Conservation (phyloP, 2,329 filamentous ascomycete genomes). For the Fusarium napiforme region DNA sequence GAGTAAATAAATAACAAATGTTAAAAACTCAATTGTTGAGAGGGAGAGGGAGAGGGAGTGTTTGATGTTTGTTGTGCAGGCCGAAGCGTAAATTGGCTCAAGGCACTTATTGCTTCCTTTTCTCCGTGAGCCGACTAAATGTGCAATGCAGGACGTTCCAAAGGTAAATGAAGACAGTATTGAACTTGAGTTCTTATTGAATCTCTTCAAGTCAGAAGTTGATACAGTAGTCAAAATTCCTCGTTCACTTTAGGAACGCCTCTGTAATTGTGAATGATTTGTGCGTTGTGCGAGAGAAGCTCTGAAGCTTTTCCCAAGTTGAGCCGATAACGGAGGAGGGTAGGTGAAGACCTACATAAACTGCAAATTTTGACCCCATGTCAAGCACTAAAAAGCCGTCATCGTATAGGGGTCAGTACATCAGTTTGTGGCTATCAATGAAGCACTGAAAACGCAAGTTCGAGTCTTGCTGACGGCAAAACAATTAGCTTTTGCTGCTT, state of each 20-base stretch:
- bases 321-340: slow-evolving; percentile 11
- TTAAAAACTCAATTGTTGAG: neutral
- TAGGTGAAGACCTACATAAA: neutral
- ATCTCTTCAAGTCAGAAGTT: fast-evolving
- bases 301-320: neutral
- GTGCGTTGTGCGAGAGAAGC: neutral
- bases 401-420: slow-evolving; percentile 44
- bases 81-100: slow-evolving; percentile 25
- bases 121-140: slow-evolving; percentile 34
- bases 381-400: slow-evolving; percentile 29
- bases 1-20: slow-evolving; percentile 16
- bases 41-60: neutral
- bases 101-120: slow-evolving; percentile 25
- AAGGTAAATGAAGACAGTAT: neutral
- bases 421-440: slow-evolving; percentile 35
- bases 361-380: neutral
- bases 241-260: neutral
- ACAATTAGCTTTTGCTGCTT: slow-evolving; percentile 10
- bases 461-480: slow-evolving; percentile 40
- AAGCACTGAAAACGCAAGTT: slow-evolving; percentile 42
- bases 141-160: neutral
- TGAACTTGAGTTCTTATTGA: fast-evolving
- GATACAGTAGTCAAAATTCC: no score
- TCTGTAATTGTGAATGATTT: neutral
- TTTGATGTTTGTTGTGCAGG: slow-evolving; percentile 8